These are phyloP conservation scores for Monascus purpureus DNA, from an alignment of 495 filamentous ascomycete species.

Conservation along the genomic window DNA sequence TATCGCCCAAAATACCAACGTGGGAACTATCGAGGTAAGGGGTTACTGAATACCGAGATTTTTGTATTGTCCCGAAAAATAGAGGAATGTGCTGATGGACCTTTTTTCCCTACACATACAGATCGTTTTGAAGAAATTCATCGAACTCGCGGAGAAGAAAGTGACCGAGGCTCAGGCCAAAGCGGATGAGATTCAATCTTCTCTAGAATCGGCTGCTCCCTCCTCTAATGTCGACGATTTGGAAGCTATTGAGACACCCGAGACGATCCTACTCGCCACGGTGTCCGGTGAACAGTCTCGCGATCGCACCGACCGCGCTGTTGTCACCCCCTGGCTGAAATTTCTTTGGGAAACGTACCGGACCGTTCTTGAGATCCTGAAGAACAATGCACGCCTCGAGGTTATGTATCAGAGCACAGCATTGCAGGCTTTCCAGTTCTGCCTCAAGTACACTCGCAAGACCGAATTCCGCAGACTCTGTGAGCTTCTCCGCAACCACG, in stretches of 20 bases:
- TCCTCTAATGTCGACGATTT: slow-evolving; percentile 81
- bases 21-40: slow-evolving; percentile 86
- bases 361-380: slow-evolving; percentile 92
- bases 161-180: slow-evolving; percentile 92
- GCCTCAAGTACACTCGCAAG: slow-evolving; percentile 94
- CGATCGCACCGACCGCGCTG: slow-evolving; percentile 91
- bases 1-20: slow-evolving; percentile 96
- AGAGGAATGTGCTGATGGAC: too few species aligned
- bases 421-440: slow-evolving; percentile 96
- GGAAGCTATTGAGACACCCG: slow-evolving; percentile 92
- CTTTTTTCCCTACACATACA: too few species aligned
- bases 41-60: too few species aligned
- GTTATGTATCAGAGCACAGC: slow-evolving; percentile 97
- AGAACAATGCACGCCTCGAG: slow-evolving; percentile 96
- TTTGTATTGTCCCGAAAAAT: too few species aligned
- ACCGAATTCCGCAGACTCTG: slow-evolving; percentile 97
- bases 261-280: slow-evolving; percentile 93
- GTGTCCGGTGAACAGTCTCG: slow-evolving; percentile 95
- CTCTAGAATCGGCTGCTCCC: slow-evolving; percentile 54
- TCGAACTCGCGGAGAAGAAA: slow-evolving; percentile 90
- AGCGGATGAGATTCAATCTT: slow-evolving; percentile 86
- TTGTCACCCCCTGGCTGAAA: slow-evolving; percentile 98
- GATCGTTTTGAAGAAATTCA: slow-evolving; percentile 91
- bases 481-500: slow-evolving; percentile 94
- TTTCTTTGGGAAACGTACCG: slow-evolving; percentile 99